Evolutionary conservation across 805 yeast species (phyloP).

Genomic region (Gaillardinia entomophila): DNA sequence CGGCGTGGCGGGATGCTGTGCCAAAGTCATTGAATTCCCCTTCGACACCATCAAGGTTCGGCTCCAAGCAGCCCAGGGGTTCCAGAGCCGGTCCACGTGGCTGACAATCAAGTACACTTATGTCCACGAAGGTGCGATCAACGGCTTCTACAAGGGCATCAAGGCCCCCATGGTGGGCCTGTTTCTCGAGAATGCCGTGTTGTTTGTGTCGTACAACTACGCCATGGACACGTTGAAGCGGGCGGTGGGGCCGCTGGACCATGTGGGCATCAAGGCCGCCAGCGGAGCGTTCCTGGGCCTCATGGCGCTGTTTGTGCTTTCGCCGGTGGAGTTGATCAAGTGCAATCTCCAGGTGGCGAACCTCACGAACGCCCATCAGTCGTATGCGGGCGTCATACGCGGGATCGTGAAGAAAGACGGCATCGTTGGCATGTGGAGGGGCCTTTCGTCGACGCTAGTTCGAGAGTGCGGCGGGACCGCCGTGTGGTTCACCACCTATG

Average conservation of each 20-base stretch:
- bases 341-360: constrained; percentile 75
- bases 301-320: constrained; percentile 72
- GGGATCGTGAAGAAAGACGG: constrained; percentile 50
- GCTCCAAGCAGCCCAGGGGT: constrained; percentile 50
- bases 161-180: constrained; percentile 85
- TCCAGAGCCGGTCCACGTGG: constrained; percentile 44
- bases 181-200: constrained; percentile 77
- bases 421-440: constrained; percentile 75
- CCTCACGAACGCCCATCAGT: constrained; percentile 16
- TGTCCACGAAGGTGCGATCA: constrained; percentile 57
- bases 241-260: constrained; percentile 1
- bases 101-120: constrained; percentile 63
- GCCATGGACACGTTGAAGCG: constrained; percentile 28
- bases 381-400: constrained; percentile 25
- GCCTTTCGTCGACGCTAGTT: constrained; percentile 73
- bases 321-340: constrained; percentile 90
- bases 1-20: constrained; percentile 71
- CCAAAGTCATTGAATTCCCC: constrained; percentile 84
- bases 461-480: constrained; percentile 90
- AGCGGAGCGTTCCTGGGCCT: constrained; percentile 85
- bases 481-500: constrained; percentile 92
- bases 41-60: constrained; percentile 91
- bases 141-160: constrained; percentile 77
- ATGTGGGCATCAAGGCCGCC: constrained; percentile 41
- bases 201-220: constrained; percentile 61